These are phyloP conservation scores for Triticum timopheevii DNA, from an alignment of 176 grass and related monocot genomes.

Conservation along the genomic window DNA sequence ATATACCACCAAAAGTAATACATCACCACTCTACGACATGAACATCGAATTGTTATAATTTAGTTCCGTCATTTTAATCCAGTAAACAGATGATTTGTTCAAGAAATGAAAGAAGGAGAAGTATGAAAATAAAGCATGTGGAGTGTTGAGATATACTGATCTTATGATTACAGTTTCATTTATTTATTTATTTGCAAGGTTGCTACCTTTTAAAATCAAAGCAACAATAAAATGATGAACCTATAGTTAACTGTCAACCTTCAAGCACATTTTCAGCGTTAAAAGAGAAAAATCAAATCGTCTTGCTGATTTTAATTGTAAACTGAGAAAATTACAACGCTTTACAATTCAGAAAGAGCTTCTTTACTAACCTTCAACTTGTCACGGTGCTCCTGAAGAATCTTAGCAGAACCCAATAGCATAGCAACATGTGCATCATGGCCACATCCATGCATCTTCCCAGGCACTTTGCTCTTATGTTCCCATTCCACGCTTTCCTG, in stretches of 20 bases:
- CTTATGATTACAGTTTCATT: neutral
- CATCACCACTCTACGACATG: neutral
- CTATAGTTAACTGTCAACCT: conserved; percentile 5
- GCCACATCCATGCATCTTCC: conserved; percentile 98
- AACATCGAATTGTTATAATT: neutral
- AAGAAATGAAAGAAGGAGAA: neutral
- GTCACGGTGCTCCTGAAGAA: conserved; percentile 82
- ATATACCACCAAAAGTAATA: conserved; percentile 12
- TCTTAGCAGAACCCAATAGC: conserved; percentile 89
- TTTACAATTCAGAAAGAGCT: neutral
- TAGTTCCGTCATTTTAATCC: neutral
- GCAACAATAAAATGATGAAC: conserved; percentile 3
- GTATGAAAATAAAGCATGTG: neutral
- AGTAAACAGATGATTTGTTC: neutral
- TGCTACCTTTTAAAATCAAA: neutral
- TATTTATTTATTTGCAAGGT: neutral
- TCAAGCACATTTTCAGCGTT: neutral
- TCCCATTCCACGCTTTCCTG: conserved; percentile 96
- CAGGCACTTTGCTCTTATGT: conserved; percentile 93
- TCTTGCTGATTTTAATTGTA: neutral
- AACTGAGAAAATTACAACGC: neutral
- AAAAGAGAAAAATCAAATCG: neutral
- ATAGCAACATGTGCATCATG: conserved; percentile 90
- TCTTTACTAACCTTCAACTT: conserved; percentile 65
- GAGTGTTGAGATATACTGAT: neutral